Base-by-base conservation (phyloP, 805 yeast species). In the Hanseniaspora lindneri region DNA sequence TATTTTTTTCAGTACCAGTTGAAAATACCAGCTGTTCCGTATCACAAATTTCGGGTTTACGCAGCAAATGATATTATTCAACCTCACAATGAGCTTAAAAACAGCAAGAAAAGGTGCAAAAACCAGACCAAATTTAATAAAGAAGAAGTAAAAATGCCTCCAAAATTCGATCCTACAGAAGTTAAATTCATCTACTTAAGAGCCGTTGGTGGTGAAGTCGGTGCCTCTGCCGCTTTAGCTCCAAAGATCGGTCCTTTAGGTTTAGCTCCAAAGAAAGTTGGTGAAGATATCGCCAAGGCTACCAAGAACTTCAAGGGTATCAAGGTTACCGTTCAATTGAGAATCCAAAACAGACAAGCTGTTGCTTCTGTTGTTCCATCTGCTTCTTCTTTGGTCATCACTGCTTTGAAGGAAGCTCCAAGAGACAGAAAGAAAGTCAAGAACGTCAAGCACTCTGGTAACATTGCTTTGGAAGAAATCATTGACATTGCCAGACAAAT, bases 241-340 rank as follows among this genome's bases (percentile, higher is more conserved):
- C 98, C 98, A 72, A 92, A 92, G 89, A 92, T 92, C 70, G 98
- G 98, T 85, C 98, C 98, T 65, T 85, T 92, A 71, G 98, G 98
- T 87, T 79, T 92, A 66, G 87, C 96, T 57, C 96, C 98, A 78
- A 92, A 89, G 94, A 89, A 92, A 83, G 96, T 92, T 69, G 98
- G 98, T 88, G 98, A 92, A 76, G 98, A 92, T 72, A 92, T 92
- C 67, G 98, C 98, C 72, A 92, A 92, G 83, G 98, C 98, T 72
- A 89, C 98, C 77, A 83, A 84, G 77, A 79, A 82, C 70, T 89
- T 80, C 94, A 92, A 92, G 78, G 98, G 98, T 80, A 89, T 92
- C 68, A 85, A 89, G 75, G 97, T 92, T 68, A 92, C 98, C 61
- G 97, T 92, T 58, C 95, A 87, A 77, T 80, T 92, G 73, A 92